Conservation (phyloP, 345 rosid genomes). For the Trapa incisa region DNA sequence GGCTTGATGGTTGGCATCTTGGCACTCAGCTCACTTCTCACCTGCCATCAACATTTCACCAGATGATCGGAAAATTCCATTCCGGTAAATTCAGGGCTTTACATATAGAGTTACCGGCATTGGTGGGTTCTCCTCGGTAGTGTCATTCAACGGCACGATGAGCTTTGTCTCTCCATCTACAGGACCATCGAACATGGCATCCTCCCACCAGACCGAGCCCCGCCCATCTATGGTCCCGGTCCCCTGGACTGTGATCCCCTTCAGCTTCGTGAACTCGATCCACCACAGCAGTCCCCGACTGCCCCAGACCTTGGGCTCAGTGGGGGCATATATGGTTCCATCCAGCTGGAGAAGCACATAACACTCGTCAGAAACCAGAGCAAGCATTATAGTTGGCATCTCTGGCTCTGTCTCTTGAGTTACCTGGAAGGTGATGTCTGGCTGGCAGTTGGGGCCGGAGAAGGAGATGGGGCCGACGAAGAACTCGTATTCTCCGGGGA, state of each 20-base stretch:
- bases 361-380: not conserved
- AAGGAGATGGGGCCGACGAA: constrained; percentile 86
- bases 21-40: constrained; percentile 44
- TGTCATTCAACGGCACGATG: constrained; percentile 45
- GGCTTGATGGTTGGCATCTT: constrained; percentile 86
- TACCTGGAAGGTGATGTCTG: constrained; percentile 79
- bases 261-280: constrained; percentile 83
- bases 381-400: not conserved
- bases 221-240: constrained; percentile 79
- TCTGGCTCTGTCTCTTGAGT: not conserved
- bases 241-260: constrained; percentile 72
- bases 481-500: constrained; percentile 44
- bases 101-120: constrained; percentile 41
- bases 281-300: constrained; percentile 52
- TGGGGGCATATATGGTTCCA: constrained; percentile 77
- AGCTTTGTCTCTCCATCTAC: constrained; percentile 49
- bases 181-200: constrained; percentile 39
- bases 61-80: not conserved
- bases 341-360: constrained; percentile 38
- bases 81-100: not conserved
- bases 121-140: constrained; percentile 40
- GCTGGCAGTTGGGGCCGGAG: constrained; percentile 84
- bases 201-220: constrained; percentile 94
- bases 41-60: constrained; percentile 25
- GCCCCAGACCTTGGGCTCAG: constrained; percentile 48